Evolutionary conservation across 208 protist genomes (phyloP).

Genomic region (Polymyxa betae): DNA sequence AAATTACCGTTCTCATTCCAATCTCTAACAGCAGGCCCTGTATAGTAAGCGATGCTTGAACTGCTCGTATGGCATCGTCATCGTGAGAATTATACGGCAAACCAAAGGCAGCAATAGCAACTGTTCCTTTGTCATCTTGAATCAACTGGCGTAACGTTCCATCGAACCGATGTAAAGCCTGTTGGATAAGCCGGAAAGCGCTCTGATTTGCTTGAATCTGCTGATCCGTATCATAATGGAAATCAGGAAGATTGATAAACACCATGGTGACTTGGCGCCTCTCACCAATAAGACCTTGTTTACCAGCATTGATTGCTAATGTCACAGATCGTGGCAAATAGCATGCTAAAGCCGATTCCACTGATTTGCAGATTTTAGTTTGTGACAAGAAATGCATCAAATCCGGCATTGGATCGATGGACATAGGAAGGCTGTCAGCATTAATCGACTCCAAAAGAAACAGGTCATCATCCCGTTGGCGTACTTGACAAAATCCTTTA

Average conservation of each 20-base stretch:
- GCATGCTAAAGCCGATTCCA: constrained; percentile 35
- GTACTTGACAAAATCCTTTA: background rate
- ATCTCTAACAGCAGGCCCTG: background rate
- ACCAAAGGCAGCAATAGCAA: constrained; percentile 46
- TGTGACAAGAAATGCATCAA: background rate
- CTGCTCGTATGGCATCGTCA: constrained; percentile 37
- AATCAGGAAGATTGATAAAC: constrained; percentile 14
- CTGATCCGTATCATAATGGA: constrained; percentile 29
- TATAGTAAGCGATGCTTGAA: background rate
- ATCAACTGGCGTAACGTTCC: constrained; percentile 53
- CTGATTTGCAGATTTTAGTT: background rate
- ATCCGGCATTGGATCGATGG: background rate
- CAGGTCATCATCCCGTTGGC: background rate
- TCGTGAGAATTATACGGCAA: constrained; percentile 53
- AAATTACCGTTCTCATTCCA: background rate
- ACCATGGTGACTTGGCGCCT: constrained; percentile 38
- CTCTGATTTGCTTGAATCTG: background rate
- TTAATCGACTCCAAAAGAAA: background rate
- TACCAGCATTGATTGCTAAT: constrained; percentile 20
- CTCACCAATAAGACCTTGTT: constrained; percentile 20
- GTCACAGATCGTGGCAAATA: constrained; percentile 27
- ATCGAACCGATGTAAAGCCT: background rate
- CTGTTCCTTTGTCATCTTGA: constrained; percentile 54
- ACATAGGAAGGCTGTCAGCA: background rate
- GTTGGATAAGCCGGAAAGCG: background rate